A percentile compares a stretch with the other conserved stretches of the same genome.
Conservation (phyloP, 192 early-diverging fungal species). For the Coemansia sp. region DNA sequence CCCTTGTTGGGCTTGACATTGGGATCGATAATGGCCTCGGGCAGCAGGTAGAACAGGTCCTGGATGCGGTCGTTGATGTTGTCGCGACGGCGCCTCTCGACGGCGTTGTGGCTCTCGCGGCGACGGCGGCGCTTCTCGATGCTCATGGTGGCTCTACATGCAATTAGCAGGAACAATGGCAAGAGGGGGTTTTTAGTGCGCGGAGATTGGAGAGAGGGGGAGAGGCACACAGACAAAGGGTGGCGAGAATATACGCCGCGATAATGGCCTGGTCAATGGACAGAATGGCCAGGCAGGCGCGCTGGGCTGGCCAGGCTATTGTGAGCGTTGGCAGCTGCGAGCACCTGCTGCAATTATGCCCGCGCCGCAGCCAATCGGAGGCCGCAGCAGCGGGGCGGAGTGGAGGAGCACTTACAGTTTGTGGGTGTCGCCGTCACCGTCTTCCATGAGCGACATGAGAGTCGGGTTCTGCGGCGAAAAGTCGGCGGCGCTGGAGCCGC, state of each 20-base stretch:
- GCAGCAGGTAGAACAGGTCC: conserved; percentile 81
- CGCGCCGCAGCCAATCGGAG: background rate
- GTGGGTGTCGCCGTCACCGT: conserved; percentile 33
- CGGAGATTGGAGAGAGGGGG: background rate
- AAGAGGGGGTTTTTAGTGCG: background rate
- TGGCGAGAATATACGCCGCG: background rate
- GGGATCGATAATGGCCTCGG: conserved; percentile 68
- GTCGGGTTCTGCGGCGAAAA: conserved; percentile 47
- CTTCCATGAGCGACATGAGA: conserved; percentile 49
- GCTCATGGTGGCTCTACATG: conserved; percentile 11
- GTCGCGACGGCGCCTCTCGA: conserved; percentile 91
- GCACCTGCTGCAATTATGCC: conserved; percentile 3
- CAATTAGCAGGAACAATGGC: background rate
- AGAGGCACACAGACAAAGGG: background rate
- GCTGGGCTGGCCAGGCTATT: background rate
- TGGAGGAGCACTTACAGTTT: conserved; percentile 34
- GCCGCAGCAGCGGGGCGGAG: background rate
- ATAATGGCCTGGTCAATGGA: background rate
- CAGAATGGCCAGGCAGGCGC: background rate
- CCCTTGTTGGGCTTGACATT: conserved; percentile 96
- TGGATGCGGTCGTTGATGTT: conserved; percentile 99
- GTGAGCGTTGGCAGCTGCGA: background rate
- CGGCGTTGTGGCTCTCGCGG: conserved; percentile 96
- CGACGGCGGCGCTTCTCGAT: conserved; percentile 87
- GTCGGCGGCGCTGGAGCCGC: conserved; percentile 30